Percentiles rank a stretch among this genome's conserved stretches.
Conservation (phyloP, 1,139 yeast species). For the Pneumocystis oryctolagi region DNA sequence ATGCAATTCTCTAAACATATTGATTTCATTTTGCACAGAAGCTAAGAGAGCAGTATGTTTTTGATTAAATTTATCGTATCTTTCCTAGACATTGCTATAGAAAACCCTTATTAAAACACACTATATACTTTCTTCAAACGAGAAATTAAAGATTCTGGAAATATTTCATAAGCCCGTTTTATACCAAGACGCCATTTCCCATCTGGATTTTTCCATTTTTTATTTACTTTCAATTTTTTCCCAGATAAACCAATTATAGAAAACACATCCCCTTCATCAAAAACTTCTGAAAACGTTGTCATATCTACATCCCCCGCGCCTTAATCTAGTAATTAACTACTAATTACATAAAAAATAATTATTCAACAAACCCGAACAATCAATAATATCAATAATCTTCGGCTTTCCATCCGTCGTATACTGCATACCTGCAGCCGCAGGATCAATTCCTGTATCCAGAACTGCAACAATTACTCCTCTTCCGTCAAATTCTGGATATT, state of each 20-base stretch:
- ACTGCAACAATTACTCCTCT: conserved; percentile 12
- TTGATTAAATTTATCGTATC: conserved; percentile 6
- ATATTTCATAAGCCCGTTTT: conserved; percentile 12
- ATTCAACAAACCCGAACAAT: conserved; percentile 13
- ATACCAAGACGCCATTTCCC: conserved; percentile 13
- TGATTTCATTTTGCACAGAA: neutral
- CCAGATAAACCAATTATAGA: conserved; percentile 10
- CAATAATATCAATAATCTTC: conserved; percentile 11
- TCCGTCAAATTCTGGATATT: conserved; percentile 11
- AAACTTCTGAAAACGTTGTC: neutral
- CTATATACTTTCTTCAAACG: conserved; percentile 7
- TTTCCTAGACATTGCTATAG: neutral
- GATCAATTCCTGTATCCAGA: conserved; percentile 14
- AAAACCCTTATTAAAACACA: neutral
- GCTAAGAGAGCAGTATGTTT: conserved; percentile 3
- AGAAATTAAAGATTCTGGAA: conserved; percentile 9
- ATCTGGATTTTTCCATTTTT: conserved; percentile 8
- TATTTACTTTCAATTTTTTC: conserved; percentile 7
- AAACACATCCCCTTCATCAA: neutral
- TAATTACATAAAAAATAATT: neutral
- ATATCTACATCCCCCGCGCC: conserved; percentile 1
- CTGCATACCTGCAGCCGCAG: conserved; percentile 11
- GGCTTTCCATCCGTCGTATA: conserved; percentile 10
- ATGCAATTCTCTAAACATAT: neutral
- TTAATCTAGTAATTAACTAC: neutral